A percentile compares a stretch with the other conserved stretches of the same genome.
phyloP scores from a whole-genome alignment of 2,329 filamentous ascomycete species.

The Neonectria neomacrospora region DNA sequence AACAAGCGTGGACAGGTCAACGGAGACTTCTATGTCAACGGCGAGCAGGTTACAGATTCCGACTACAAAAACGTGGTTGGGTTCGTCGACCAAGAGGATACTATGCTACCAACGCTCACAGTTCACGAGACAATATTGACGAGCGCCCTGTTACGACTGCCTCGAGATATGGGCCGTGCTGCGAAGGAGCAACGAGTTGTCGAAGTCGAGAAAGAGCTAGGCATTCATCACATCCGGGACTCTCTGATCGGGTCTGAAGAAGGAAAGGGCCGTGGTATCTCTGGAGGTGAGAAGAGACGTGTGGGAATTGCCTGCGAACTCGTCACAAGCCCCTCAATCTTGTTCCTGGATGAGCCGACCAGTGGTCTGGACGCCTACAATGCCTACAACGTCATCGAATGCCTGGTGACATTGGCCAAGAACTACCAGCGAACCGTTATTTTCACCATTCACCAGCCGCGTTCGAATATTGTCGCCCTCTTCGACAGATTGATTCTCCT shows the following conservation, averaged over 20 bases:
- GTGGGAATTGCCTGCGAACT: constrained; percentile 98
- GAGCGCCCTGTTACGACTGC: constrained; percentile 91
- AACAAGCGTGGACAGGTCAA: constrained; percentile 86
- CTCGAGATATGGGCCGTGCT: constrained; percentile 85
- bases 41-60: constrained; percentile 83
- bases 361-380: constrained; percentile 97
- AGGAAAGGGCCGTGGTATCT: constrained; percentile 92
- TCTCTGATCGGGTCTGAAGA: constrained; percentile 97
- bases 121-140: constrained; percentile 98
- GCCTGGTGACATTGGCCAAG: constrained; percentile 92
- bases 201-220: constrained; percentile 95
- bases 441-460: constrained; percentile 97
- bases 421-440: constrained; percentile 97
- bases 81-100: constrained; percentile 98
- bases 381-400: constrained; percentile 97
- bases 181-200: constrained; percentile 92
- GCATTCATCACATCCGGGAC: constrained; percentile 92
- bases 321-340: constrained; percentile 95
- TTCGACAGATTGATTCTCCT: constrained; percentile 95
- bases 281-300: constrained; percentile 93
- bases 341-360: constrained; percentile 97
- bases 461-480: constrained; percentile 97
- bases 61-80: constrained; percentile 94
- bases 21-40: constrained; percentile 92
- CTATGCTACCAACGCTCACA: constrained; percentile 93